Evolutionary conservation across 768 basidiomycete genomes (phyloP), one percentile per base, ranked within the genome.

Genomic region (Russula abietina): DNA sequence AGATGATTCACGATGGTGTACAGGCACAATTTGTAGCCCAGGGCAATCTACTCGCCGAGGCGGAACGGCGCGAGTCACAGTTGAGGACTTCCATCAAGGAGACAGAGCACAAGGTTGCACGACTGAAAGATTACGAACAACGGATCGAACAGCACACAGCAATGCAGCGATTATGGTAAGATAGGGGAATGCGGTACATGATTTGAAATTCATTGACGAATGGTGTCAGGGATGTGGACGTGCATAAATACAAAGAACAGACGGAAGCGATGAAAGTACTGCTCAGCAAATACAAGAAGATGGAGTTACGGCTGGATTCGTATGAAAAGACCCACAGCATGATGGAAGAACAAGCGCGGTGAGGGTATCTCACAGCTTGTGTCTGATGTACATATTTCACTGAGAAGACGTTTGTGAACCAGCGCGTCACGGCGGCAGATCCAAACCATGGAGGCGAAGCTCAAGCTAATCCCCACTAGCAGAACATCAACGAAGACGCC

Each of bases 41-140:
- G 76, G 81, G 81, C 9, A 83, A 81, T 64, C 74, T 90, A 22
- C 73, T 92, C 32, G 82, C 82, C 0, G 85, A 86, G n/a, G 89
- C 89, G 9, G 75, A 76, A n/a, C 76, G 80, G 57, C 79, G 87
- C 28, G 83, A 91, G 1, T 89, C 89, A 69, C 79, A 83, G 57
- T 75, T 96, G 33, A 77, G 87, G 71, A 93, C 90, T 22, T 81
- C 86, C 68, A 79, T 81, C 67, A 89, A 90, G 68, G 90, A 90
- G 73, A 86, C 80, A 51, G 82, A 86, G 62, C 89, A 89, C 69
- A 94, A 94, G 70, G 82, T 96, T 14, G 84, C 87, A 64, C 82
- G 89, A 19, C 77, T 96, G 48, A 76, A 79, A 55, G 92, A 96
- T 72, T 96, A 94, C 67, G 93, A 97, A 71, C 78, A 76, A n/a